Conservation (phyloP, 1,284 basidiomycete species). For the Crepidotus sp. region DNA sequence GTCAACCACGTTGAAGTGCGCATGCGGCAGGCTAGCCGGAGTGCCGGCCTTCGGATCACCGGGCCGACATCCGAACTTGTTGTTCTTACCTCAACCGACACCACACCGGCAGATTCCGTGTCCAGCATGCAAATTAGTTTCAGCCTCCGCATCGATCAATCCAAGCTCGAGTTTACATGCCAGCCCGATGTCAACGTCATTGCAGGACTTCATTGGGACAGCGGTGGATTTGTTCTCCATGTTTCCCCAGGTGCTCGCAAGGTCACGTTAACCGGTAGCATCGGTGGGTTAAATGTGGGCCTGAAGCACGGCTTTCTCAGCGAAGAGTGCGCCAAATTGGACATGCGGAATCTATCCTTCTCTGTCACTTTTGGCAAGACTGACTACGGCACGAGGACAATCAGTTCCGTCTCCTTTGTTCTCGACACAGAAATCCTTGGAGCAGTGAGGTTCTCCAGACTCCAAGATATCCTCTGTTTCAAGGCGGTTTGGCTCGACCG, state of each 20-base stretch:
- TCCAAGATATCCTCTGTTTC: conserved; percentile 83
- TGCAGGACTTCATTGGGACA: conserved; percentile 82
- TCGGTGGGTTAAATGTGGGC: conserved; percentile 70
- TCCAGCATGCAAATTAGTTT: conserved; percentile 56
- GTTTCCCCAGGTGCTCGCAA: conserved; percentile 63
- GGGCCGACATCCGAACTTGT: neutral
- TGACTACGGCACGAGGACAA: conserved; percentile 27
- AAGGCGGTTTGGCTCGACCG: conserved; percentile 86
- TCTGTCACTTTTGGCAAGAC: conserved; percentile 56
- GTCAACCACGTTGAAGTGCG: conserved; percentile 56
- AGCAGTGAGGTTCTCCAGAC: conserved; percentile 64
- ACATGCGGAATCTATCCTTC: conserved; percentile 69
- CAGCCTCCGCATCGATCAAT: conserved; percentile 84
- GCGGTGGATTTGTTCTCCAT: conserved; percentile 79
- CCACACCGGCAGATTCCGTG: neutral
- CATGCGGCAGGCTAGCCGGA: conserved; percentile 38
- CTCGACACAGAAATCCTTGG: conserved; percentile 73
- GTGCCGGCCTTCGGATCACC: no score
- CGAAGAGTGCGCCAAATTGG: conserved; percentile 68
- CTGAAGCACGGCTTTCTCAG: conserved; percentile 77
- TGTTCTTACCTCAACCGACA: neutral
- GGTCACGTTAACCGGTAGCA: conserved; percentile 66
- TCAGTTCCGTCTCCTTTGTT: conserved; percentile 59
- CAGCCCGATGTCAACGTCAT: conserved; percentile 84
- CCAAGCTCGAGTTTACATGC: conserved; percentile 76